These are phyloP conservation scores for Ophiosphaerella narmari DNA, from an alignment of 2,329 filamentous ascomycete genomes.

Conservation along the genomic window DNA sequence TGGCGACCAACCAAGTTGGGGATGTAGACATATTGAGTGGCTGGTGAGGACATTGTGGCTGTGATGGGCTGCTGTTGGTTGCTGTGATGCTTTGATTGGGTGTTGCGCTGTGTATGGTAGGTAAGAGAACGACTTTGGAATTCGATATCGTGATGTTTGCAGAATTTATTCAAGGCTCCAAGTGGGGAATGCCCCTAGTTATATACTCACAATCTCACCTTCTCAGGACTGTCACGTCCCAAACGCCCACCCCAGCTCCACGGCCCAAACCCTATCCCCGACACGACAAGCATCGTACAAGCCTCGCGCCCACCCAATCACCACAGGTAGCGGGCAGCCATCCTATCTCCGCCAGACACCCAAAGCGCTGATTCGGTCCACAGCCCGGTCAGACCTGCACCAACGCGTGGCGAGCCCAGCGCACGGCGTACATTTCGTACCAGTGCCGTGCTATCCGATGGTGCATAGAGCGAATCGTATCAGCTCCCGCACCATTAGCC, in stretches of 20 bases:
- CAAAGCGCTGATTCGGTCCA: conserved; percentile 23
- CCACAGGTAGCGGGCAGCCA: neutral
- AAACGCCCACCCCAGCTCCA: conserved; percentile 25
- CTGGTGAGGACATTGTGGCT: conserved; percentile 31
- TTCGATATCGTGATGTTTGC: conserved; percentile 3
- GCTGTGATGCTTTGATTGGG: neutral
- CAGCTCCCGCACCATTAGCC: conserved; percentile 14
- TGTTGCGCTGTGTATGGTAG: neutral
- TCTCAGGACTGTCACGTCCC: neutral
- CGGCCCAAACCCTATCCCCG: conserved; percentile 28
- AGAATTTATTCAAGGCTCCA: neutral
- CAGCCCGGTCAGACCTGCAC: conserved; percentile 1
- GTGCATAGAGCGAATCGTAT: conserved; percentile 12
- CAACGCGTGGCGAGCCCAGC: conserved; percentile 27
- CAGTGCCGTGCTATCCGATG: conserved; percentile 23
- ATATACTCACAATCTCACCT: conserved; percentile 10
- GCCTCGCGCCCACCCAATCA: conserved; percentile 5
- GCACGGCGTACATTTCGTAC: conserved; percentile 1
- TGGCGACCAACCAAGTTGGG: conserved; percentile 46
- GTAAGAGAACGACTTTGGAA: neutral
- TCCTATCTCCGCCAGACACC: conserved; percentile 15
- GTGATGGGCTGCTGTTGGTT: conserved; percentile 2
- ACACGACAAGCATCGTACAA: conserved; percentile 7
- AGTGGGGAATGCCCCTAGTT: conserved; percentile 4
- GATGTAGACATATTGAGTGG: conserved; percentile 44